phyloP scores from a whole-genome alignment of 768 basidiomycete genomes.

The Pleurotus sapidus region DNA sequence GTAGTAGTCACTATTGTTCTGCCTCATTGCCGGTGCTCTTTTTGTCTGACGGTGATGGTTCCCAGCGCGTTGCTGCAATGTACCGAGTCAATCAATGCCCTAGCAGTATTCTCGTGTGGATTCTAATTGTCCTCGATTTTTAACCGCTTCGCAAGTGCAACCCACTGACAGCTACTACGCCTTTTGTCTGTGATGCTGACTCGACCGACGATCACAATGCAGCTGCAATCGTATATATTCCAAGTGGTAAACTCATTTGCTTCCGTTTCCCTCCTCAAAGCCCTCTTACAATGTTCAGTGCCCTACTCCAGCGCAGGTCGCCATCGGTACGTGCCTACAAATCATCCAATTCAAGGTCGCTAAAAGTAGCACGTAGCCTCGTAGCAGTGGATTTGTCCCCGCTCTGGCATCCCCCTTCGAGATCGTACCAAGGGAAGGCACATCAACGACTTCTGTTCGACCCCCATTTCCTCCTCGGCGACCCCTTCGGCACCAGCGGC shows the following conservation, averaged over 20 bases:
- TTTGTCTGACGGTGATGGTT: background rate
- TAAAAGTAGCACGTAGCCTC: too few relatives aligned
- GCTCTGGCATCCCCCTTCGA: background rate
- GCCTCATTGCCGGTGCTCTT: background rate
- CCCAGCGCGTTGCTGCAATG: background rate
- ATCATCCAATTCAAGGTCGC: too few relatives aligned
- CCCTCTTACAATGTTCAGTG: background rate
- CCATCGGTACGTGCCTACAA: background rate
- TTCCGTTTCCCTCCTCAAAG: background rate
- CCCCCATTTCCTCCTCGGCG: background rate
- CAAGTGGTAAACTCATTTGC: background rate
- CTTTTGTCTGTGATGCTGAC: background rate
- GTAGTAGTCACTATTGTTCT: background rate
- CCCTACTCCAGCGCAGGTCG: background rate
- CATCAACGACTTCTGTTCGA: background rate
- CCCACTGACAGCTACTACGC: background rate
- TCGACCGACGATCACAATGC: background rate
- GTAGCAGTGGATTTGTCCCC: background rate
- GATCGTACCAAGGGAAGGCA: background rate
- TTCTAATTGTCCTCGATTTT: background rate
- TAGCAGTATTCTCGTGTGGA: background rate
- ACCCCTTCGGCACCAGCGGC: background rate
- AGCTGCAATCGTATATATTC: background rate
- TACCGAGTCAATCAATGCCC: background rate
- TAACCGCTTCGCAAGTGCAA: background rate